Conservation (phyloP, 371 early-diverging fungal genomes). For the Chytridiales sp. region DNA sequence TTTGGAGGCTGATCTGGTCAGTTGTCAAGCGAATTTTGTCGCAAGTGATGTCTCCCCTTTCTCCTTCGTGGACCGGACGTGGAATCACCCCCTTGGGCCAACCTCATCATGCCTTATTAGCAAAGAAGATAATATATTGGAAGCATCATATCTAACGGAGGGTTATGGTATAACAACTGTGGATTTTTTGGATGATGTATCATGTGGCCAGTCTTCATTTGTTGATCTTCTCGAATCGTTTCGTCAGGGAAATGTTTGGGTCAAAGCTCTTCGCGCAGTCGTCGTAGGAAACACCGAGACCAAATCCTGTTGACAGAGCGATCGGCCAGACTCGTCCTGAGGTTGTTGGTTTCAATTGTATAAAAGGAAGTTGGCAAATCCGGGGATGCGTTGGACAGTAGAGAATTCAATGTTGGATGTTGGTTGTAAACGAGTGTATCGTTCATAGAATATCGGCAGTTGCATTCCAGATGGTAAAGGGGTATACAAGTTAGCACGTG, state of each 20-base stretch:
- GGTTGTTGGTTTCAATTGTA: background rate
- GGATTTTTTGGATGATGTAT: too few species aligned
- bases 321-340: slow-evolving; percentile 88
- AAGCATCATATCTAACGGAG: too few species aligned
- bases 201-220: too few species aligned
- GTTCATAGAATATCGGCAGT: slow-evolving; percentile 1
- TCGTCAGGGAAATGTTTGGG: slow-evolving; percentile 21
- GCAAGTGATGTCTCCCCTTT: too few species aligned
- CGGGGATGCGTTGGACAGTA: background rate
- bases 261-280: slow-evolving; percentile 57
- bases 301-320: slow-evolving; percentile 82
- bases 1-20: too few species aligned
- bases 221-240: slow-evolving; percentile 13
- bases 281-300: slow-evolving; percentile 82
- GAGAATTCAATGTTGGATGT: background rate
- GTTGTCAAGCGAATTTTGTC: too few species aligned
- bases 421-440: background rate
- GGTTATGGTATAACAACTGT: too few species aligned
- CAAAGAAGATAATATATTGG: too few species aligned
- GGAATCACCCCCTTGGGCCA: too few species aligned
- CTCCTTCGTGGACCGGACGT: too few species aligned
- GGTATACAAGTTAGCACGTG: background rate
- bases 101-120: too few species aligned
- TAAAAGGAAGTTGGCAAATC: background rate
- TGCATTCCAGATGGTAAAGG: background rate